Evolutionary conservation across 768 basidiomycete species (phyloP), one percentile per base, ranked within the genome.

Genomic region (Hypsizygus marmoreus): DNA sequence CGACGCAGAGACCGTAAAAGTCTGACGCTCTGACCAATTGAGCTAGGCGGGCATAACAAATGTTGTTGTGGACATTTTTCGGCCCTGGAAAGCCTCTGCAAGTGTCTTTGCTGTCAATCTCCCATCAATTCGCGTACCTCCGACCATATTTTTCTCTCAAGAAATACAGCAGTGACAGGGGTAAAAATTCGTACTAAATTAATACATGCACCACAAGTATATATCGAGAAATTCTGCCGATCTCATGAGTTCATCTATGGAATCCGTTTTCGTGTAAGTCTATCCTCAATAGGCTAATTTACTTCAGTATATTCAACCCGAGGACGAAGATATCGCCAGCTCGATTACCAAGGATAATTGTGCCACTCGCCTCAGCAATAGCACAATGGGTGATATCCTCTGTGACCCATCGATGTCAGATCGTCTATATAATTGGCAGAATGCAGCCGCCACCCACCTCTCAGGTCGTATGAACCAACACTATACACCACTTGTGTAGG

Each of bases 21-120:
- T 78, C 76, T 75, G 76, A 78, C 76, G 77, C 77, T 79, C 76
- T 79, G 73, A 70, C 77, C 77, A 70, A 77, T 79, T 79, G 77
- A 79, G 77, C 77, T 78, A 79, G 77, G 75, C 75, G 72, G 77
- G 76, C 74, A 4, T 23, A 22, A n/a, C n/a, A n/a, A n/a, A n/a
- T n/a, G n/a, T n/a, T n/a, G n/a, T n/a, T n/a, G n/a, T n/a, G n/a
- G n/a, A n/a, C n/a, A n/a, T n/a, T n/a, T n/a, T n/a, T n/a, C n/a
- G n/a, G n/a, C n/a, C n/a, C n/a, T n/a, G n/a, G n/a, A n/a, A n/a
- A n/a, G n/a, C n/a, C n/a, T n/a, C n/a, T n/a, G n/a, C n/a, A n/a
- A n/a, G n/a, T n/a, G n/a, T n/a, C n/a, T n/a, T n/a, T n/a, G n/a
- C n/a, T n/a, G n/a, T n/a, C n/a, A n/a, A n/a, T n/a, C n/a, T n/a